Percentiles rank a stretch among this genome's conserved stretches.
phyloP scores from a whole-genome alignment of 495 filamentous ascomycete genomes.

The Aspergillus bertholletiae region DNA sequence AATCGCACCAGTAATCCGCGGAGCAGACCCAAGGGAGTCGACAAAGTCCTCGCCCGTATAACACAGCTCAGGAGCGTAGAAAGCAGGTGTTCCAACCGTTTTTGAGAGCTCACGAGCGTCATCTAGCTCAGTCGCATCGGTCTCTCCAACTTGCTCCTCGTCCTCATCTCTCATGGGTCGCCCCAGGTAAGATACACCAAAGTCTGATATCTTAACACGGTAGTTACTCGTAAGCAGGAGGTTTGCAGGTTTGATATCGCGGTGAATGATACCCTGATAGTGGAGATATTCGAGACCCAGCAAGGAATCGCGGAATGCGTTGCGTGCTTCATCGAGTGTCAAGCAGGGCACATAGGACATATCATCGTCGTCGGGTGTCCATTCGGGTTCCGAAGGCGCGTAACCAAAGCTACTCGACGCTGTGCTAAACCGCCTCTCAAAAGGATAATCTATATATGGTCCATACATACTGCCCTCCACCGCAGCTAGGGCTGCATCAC shows the following conservation, averaged over 20 bases:
- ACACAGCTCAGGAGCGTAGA: conserved; percentile 98
- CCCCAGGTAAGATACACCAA: conserved; percentile 96
- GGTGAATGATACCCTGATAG: conserved; percentile 94
- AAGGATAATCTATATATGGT: conserved; percentile 55
- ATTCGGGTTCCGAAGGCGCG: conserved; percentile 54
- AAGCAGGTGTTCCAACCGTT: conserved; percentile 95
- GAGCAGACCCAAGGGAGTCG: conserved; percentile 37
- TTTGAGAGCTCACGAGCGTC: conserved; percentile 93
- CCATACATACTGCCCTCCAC: conserved; percentile 77
- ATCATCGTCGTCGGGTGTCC: conserved; percentile 63
- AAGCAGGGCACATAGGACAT: conserved; percentile 88
- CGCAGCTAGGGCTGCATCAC: conserved; percentile 46
- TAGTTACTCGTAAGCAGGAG: conserved; percentile 81
- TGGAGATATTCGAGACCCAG: conserved; percentile 94
- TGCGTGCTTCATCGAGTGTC: conserved; percentile 78
- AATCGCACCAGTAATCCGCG: conserved; percentile 67
- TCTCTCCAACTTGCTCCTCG: conserved; percentile 76
- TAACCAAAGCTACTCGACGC: conserved; percentile 48
- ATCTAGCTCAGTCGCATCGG: conserved; percentile 78
- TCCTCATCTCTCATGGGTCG: conserved; percentile 74
- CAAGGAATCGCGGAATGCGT: conserved; percentile 88
- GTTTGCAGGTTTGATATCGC: conserved; percentile 99
- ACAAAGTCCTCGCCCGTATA: conserved; percentile 59
- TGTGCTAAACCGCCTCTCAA: conserved; percentile 47
- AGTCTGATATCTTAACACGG: conserved; percentile 98